These are phyloP conservation scores for Phytophthora niederhauseri DNA, from an alignment of 352 stramenopile genomes.

Conservation along the genomic window DNA sequence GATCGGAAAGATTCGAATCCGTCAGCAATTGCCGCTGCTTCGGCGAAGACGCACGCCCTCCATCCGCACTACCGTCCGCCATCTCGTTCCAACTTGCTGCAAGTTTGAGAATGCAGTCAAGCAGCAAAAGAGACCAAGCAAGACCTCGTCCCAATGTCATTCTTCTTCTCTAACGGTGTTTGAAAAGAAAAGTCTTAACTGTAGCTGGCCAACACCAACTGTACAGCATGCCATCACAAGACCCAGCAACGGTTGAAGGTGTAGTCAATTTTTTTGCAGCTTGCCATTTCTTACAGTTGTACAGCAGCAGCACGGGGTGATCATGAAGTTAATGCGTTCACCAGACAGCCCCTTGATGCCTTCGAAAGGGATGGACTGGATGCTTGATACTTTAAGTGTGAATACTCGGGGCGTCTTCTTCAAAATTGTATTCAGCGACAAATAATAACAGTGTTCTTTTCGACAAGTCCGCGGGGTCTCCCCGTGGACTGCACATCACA, in stretches of 20 bases:
- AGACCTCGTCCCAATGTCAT: not conserved
- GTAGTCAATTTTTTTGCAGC: too few relatives aligned
- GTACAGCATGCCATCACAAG: too few relatives aligned
- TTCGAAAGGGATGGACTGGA: too few relatives aligned
- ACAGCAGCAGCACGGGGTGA: too few relatives aligned
- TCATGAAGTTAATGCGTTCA: too few relatives aligned
- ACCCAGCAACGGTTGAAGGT: too few relatives aligned
- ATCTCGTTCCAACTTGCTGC: not conserved
- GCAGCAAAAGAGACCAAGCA: not conserved
- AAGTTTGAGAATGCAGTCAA: not conserved
- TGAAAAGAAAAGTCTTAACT: not conserved
- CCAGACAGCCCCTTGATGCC: too few relatives aligned
- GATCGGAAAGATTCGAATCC: slow-evolving; percentile 5
- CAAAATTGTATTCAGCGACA: slow-evolving; percentile 39
- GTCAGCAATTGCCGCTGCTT: slow-evolving; percentile 10
- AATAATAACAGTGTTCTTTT: slow-evolving; percentile 35
- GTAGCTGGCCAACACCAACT: too few relatives aligned
- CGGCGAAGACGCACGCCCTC: not conserved
- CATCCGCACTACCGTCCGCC: not conserved
- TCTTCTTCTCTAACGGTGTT: not conserved
- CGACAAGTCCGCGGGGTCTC: not conserved
- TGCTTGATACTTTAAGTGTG: too few relatives aligned
- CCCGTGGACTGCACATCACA: slow-evolving; percentile 7
- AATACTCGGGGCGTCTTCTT: not conserved
- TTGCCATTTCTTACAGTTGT: too few relatives aligned